Conservation (phyloP, 306 rosid genomes). For the Cicer bijugum region DNA sequence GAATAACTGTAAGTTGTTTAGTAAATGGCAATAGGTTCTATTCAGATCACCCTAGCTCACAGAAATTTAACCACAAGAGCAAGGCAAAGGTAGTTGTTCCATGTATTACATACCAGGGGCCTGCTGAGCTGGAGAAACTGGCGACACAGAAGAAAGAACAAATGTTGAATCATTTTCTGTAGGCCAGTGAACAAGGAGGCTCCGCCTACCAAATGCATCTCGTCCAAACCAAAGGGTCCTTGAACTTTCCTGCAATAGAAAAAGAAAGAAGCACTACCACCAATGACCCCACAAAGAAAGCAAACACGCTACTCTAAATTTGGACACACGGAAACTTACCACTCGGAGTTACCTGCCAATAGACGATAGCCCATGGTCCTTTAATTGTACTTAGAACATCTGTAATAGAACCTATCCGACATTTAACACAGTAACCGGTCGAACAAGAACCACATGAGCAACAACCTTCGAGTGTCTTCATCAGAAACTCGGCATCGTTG, state of each 20-base stretch:
- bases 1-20: neutral
- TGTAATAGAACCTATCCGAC: constrained; percentile 54
- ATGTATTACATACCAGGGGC: constrained; percentile 57
- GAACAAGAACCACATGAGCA: constrained; percentile 52
- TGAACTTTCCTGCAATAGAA: constrained; percentile 62
- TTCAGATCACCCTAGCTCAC: constrained; percentile 25
- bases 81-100: constrained; percentile 26
- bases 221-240: constrained; percentile 94
- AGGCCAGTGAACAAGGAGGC: constrained; percentile 99
- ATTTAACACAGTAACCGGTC: constrained; percentile 36
- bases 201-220: constrained; percentile 90
- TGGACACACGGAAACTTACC: constrained; percentile 68
- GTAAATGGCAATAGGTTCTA: constrained; percentile 4
- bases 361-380: constrained; percentile 94
- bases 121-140: constrained; percentile 55
- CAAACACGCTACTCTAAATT: neutral
- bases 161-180: constrained; percentile 69
- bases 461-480: constrained; percentile 64
- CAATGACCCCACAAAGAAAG: constrained; percentile 23
- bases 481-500: constrained; percentile 78
- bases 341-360: constrained; percentile 90
- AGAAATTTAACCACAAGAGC: constrained; percentile 19
- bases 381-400: constrained; percentile 67
- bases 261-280: constrained; percentile 32
- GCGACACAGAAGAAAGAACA: constrained; percentile 87